Percentiles rank a stretch among this genome's conserved stretches.
These are phyloP conservation scores for Antrodiella citrinella DNA, from an alignment of 768 basidiomycete genomes.

Conservation along the genomic window DNA sequence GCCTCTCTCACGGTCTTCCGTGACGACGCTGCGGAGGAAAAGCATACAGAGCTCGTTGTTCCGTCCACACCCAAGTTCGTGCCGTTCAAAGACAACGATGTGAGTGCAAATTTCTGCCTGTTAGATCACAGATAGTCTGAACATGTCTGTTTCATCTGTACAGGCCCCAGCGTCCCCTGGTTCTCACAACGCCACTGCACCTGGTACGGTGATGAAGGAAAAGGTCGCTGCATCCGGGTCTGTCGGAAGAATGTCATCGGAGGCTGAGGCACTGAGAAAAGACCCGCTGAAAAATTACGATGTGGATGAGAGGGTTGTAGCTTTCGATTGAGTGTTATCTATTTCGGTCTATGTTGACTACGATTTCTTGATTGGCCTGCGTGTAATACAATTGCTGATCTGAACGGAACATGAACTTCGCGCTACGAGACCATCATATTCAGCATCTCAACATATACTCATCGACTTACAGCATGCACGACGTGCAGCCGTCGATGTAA, in stretches of 20 bases:
- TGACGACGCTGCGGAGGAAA: slow-evolving; percentile 11
- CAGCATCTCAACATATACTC: too few species aligned
- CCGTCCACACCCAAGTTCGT: slow-evolving; percentile 53
- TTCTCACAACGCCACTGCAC: slow-evolving; percentile 22
- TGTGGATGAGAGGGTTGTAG: slow-evolving; percentile 10
- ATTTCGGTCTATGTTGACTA: too few species aligned
- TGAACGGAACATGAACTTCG: too few species aligned
- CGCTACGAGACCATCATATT: too few species aligned
- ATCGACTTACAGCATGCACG: too few species aligned
- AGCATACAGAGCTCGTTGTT: slow-evolving; percentile 14
- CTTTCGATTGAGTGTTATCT: slow-evolving; percentile 1
- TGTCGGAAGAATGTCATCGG: slow-evolving; percentile 39
- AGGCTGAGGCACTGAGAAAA: slow-evolving; percentile 71
- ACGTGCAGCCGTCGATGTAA: too few species aligned
- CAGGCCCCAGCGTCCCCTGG: slow-evolving; percentile 24
- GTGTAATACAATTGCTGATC: too few species aligned
- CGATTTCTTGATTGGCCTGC: too few species aligned
- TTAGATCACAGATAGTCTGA: slow-evolving; percentile 7
- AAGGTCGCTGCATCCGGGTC: slow-evolving; percentile 32
- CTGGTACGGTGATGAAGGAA: slow-evolving; percentile 62
- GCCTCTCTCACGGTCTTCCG: slow-evolving; percentile 1
- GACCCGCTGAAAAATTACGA: slow-evolving; percentile 77
- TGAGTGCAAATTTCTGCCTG: slow-evolving; percentile 6
- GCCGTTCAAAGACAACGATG: slow-evolving; percentile 67
- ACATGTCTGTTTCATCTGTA: slow-evolving; percentile 18